A percentile compares a stretch with the other conserved stretches of the same genome.
Conservation (phyloP, 495 filamentous ascomycete species). For the Penicillium taxi region DNA sequence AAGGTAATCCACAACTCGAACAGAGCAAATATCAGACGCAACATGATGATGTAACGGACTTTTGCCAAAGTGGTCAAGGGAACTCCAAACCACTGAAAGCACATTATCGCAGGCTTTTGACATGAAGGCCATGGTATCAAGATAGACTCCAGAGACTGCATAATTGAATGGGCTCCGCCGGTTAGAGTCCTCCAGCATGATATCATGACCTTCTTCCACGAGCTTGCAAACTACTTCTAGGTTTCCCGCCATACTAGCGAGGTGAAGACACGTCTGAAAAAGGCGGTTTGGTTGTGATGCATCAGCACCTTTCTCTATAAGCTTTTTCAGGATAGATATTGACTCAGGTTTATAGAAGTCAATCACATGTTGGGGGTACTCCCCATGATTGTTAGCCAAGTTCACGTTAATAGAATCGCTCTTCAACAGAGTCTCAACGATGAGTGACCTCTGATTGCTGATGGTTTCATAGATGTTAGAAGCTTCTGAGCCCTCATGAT, state of each 20-base stretch:
- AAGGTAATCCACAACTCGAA: neutral
- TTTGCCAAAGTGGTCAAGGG: neutral
- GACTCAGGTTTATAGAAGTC: neutral
- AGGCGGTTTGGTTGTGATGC: neutral
- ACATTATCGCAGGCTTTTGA: neutral
- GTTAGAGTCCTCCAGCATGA: neutral
- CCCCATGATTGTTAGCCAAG: neutral
- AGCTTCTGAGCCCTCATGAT: neutral
- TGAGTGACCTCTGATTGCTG: neutral
- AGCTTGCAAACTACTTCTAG: neutral
- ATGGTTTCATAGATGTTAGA: slow-evolving; percentile 1
- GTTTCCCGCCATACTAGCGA: neutral
- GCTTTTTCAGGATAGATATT: neutral
- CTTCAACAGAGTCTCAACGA: neutral
- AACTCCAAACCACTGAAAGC: neutral
- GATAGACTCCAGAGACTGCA: neutral
- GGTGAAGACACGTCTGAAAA: slow-evolving; percentile 1
- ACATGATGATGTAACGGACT: slow-evolving; percentile 1
- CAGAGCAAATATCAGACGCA: neutral
- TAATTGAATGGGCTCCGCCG: neutral
- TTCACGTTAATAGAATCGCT: slow-evolving; percentile 1
- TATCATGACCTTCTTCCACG: neutral
- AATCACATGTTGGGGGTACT: slow-evolving; percentile 1
- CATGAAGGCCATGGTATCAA: neutral
- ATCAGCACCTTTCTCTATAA: neutral